These are phyloP conservation scores for Boletus patriciae DNA, from an alignment of 768 basidiomycete species.

Conservation along the genomic window DNA sequence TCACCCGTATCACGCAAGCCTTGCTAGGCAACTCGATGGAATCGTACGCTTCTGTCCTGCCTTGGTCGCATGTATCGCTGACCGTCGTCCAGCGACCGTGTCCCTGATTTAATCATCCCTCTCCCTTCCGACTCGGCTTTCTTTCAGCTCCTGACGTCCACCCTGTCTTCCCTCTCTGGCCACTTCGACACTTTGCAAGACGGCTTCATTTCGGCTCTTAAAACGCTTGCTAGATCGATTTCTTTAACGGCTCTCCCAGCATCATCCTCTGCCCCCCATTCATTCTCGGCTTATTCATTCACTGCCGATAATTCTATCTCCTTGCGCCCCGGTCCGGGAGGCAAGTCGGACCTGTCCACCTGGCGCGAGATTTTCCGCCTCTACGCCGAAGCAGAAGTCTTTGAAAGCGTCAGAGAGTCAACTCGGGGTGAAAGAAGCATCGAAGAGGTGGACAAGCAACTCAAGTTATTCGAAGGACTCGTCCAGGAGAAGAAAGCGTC, in stretches of 20 bases:
- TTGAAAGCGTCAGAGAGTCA: constrained; percentile 68
- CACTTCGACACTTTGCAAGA: constrained; percentile 52
- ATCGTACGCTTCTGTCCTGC: constrained; percentile 7
- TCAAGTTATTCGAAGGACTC: constrained; percentile 62
- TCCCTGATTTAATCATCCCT: constrained; percentile 67
- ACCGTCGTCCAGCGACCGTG: constrained; percentile 5
- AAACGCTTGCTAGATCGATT: constrained; percentile 45
- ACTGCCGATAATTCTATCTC: constrained; percentile 19
- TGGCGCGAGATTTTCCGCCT: constrained; percentile 91
- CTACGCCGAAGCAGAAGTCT: constrained; percentile 83
- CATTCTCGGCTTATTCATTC: constrained; percentile 37
- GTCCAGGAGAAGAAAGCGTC: constrained; percentile 51
- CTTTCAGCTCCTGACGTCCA: constrained; percentile 67
- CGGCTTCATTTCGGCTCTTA: constrained; percentile 49
- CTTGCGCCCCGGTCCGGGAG: constrained; percentile 41
- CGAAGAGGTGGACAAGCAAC: constrained; percentile 66
- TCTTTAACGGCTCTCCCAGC: constrained; percentile 35
- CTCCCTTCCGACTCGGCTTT: constrained; percentile 78
- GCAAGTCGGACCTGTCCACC: constrained; percentile 65
- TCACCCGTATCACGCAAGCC: constrained; percentile 5
- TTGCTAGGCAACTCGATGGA: neutral
- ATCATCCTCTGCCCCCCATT: constrained; percentile 27
- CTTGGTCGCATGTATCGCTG: neutral
- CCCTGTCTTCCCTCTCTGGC: constrained; percentile 54
- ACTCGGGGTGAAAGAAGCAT: constrained; percentile 64